Evolutionary conservation across 768 basidiomycete species (phyloP), one percentile per base, ranked within the genome.

Genomic region (Steccherinum ochraceum): DNA sequence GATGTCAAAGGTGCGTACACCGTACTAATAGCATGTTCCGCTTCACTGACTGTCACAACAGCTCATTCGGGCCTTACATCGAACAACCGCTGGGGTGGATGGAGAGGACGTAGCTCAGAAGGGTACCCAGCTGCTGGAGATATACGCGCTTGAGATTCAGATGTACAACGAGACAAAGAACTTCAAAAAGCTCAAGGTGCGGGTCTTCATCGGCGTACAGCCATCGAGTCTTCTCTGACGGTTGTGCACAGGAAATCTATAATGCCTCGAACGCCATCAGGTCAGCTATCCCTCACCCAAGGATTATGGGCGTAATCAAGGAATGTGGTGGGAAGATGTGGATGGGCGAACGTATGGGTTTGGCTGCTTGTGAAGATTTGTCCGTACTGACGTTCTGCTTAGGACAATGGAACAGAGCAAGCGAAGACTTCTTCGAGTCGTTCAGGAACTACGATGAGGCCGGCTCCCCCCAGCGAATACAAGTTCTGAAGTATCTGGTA

Each of bases 261-360:
- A 94, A 96, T 58, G 93, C 95, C 10, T 86, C 91, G 12, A 89
- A 89, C 56, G 81, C 83, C 41, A 90, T 99, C 47, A 87, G 91
- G 20, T 93, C 92, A 5, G 96, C 96, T 10, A 97, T 99, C 54
- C 93, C 96, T 13, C 96, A 98, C 71, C 96, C 96, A 10, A 81
- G 93, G 24, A 97, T 98, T 62, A 94, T 97, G 88, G 96, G 95
- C 40, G 92, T 98, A 47, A 98, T 99, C 71, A 91, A 94, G 64
- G 96, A 99, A 68, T 98, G 95, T 58, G 96, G 96, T 13, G 96
- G 96, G 2, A 99, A 99, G 71, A 99, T 99, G 96, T 98, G 96
- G 94, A 98, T 99, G 96, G 93, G 91, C 52, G 96, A 98, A 76
- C 89, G 95, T 87, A 67, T 61, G 84, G 60, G 20, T 16, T 44